phyloP scores from a whole-genome alignment of 2,329 filamentous ascomycete species.

The Botrytis byssoidea region DNA sequence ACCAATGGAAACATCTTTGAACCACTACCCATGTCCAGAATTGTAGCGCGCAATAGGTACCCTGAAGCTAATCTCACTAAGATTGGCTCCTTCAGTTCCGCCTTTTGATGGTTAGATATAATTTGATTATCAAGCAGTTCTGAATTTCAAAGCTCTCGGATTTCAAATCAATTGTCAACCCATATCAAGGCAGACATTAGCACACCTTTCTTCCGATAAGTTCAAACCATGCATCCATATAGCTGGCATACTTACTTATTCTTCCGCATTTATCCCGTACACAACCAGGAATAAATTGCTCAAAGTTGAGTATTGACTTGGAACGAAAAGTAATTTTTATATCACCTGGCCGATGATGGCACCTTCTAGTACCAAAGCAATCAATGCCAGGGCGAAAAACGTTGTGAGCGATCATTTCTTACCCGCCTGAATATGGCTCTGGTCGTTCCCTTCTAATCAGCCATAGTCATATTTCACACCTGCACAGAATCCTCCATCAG shows the following conservation, averaged over 20 bases:
- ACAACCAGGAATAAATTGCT: background rate
- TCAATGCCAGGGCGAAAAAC: background rate
- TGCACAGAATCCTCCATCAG: constrained; percentile 46
- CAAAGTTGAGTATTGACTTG: background rate
- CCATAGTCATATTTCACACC: constrained; percentile 46
- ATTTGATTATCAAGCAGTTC: background rate
- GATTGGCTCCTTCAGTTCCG: background rate
- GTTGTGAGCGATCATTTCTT: background rate
- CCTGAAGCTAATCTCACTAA: background rate
- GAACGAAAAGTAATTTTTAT: background rate
- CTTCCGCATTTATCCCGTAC: background rate
- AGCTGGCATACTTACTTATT: background rate
- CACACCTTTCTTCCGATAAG: background rate
- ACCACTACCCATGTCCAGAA: background rate
- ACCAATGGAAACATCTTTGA: background rate
- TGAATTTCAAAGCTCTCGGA: background rate
- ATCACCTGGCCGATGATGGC: background rate
- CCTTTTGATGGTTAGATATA: background rate
- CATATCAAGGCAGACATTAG: background rate
- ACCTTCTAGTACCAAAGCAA: background rate
- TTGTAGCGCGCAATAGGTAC: no score
- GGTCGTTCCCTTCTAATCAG: background rate
- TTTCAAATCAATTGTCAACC: background rate
- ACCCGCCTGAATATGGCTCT: background rate
- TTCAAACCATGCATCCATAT: background rate